A percentile compares a stretch with the other conserved stretches of the same genome.
These are phyloP conservation scores for Colletotrichum gigasporum DNA, from an alignment of 2,329 filamentous ascomycete species.

Conservation along the genomic window DNA sequence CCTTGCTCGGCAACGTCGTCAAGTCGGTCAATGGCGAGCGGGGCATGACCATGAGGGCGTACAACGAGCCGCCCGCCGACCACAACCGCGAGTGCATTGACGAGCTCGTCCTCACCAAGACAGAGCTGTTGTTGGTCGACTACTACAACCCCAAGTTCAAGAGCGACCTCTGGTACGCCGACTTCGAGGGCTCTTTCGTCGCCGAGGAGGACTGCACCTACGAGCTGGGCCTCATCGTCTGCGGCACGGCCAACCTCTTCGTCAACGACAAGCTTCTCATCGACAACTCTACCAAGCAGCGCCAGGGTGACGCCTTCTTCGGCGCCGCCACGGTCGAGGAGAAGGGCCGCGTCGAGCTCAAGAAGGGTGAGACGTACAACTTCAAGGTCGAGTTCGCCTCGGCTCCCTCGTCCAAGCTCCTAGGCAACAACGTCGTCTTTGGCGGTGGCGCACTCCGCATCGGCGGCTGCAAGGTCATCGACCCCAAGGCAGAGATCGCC, in stretches of 20 bases:
- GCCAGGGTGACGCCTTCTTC: conserved; percentile 71
- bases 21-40: conserved; percentile 60
- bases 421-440: conserved; percentile 59
- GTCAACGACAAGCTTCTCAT: conserved; percentile 71
- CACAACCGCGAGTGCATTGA: conserved; percentile 60
- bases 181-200: conserved; percentile 68
- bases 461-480: conserved; percentile 67
- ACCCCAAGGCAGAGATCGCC: conserved; percentile 67
- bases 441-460: conserved; percentile 70
- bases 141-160: conserved; percentile 63
- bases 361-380: conserved; percentile 67
- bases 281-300: conserved; percentile 72
- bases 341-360: conserved; percentile 64
- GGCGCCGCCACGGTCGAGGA: conserved; percentile 72
- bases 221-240: conserved; percentile 73
- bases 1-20: conserved; percentile 63
- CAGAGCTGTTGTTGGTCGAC: conserved; percentile 59
- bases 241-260: conserved; percentile 72
- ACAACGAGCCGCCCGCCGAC: conserved; percentile 64
- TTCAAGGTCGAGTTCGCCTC: conserved; percentile 69
- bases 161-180: conserved; percentile 64
- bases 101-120: conserved; percentile 56
- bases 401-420: conserved; percentile 65
- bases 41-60: conserved; percentile 71
- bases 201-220: conserved; percentile 69